Evolutionary conservation across 768 basidiomycete species (phyloP), one percentile per base, ranked within the genome.

Genomic region (Macrolepiota dolichaula): DNA sequence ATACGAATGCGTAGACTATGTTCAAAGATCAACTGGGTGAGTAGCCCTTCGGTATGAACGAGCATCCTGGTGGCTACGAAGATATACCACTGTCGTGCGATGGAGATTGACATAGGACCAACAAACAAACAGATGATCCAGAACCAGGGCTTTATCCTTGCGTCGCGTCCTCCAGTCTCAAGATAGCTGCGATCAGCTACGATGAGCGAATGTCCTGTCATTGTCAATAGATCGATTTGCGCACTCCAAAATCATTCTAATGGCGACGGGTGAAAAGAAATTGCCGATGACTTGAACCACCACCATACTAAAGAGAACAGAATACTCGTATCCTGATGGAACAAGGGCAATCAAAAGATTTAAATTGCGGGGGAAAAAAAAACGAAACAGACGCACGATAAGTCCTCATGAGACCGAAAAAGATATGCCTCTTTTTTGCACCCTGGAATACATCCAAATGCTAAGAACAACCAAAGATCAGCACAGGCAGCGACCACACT

Each of bases 1-100:
- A 87, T 77, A 32, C 88, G 78, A 50, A 90, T 81, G 32, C 85
- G 79, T 10, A 92, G 77, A 3, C 75, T 71, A 52, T 79, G 76
- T 47, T 77, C 76, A 38, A 78, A 76, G 36, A 78, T 63, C 13
- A 78, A 70, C 57, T 79, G 73, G 0, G 76, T 76, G 55, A 78
- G 63, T 36, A 79, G 68, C 11, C 69, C 78, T 67, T 88, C 84
- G 3, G 72, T 65, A 4, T 79, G 81, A 17, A 84, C 79, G 24
- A 80, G 66, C 11, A 74, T 72, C 4, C 82, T 71, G 0, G 79
- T 85, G 70, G 72, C 79, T 74, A 15, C 79, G 79, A 57, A 73
- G 72, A 49, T 79, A 62, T 17, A 71, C 59, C 0, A 79, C 73
- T 25, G 65, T 70, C 47, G 73, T 57, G 2, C 78, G 47, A 63